phyloP scores from a whole-genome alignment of 2,329 filamentous ascomycete species.

The Biscogniauxia marginata region DNA sequence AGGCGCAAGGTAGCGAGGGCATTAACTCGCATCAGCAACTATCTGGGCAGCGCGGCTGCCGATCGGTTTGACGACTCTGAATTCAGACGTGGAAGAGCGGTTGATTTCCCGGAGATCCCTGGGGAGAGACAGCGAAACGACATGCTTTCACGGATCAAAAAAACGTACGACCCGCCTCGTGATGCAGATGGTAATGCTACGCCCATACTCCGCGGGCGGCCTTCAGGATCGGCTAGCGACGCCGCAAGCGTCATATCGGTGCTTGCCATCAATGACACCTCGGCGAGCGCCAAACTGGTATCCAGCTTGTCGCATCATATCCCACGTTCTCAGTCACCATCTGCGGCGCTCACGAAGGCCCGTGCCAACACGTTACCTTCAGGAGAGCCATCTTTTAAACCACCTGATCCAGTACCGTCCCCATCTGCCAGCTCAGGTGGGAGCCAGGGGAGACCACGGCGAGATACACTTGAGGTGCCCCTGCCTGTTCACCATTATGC shows the following conservation, averaged over 20 bases:
- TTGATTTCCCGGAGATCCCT: conserved; percentile 55
- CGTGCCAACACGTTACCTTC: background rate
- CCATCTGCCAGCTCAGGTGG: background rate
- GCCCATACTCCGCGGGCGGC: conserved; percentile 6
- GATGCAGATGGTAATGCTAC: conserved; percentile 33
- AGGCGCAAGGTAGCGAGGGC: conserved; percentile 43
- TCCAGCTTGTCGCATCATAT: background rate
- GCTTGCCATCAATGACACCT: background rate
- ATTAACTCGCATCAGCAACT: conserved; percentile 43
- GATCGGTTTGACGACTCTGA: conserved; percentile 48
- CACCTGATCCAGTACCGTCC: background rate
- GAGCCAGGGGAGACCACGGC: background rate
- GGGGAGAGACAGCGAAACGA: conserved; percentile 50
- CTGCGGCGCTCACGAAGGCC: background rate
- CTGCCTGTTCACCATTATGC: background rate
- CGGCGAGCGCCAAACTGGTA: too few species aligned
- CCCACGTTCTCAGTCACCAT: background rate
- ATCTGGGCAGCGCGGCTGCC: conserved; percentile 46
- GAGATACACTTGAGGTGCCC: background rate
- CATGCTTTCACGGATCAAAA: conserved; percentile 37
- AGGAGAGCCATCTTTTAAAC: background rate
- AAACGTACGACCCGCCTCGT: conserved; percentile 38
- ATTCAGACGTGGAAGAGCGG: conserved; percentile 45
- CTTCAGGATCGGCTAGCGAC: background rate
- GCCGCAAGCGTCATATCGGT: background rate